Conservation (phyloP, 2,329 filamentous ascomycete genomes). For the Ophiostoma perfectum region DNA sequence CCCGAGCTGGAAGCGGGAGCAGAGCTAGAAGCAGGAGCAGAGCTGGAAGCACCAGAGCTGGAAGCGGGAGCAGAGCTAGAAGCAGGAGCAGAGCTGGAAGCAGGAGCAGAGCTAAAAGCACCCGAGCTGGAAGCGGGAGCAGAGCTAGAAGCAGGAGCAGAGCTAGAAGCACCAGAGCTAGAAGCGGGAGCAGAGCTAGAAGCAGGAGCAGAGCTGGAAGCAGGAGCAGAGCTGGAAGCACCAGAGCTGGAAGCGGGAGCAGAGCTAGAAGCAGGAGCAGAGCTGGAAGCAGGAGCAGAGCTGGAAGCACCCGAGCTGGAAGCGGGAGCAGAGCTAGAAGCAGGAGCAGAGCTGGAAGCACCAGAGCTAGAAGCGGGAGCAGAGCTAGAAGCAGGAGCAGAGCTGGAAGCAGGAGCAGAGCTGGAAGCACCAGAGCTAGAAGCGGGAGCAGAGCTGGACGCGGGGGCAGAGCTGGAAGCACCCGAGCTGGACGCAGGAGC, state of each 20-base stretch:
- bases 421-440: neutral
- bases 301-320: neutral
- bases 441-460: neutral
- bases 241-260: neutral
- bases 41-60: neutral
- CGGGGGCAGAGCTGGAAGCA: neutral
- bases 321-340: neutral
- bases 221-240: neutral
- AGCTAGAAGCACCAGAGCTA: neutral
- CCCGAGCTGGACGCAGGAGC: neutral
- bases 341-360: neutral
- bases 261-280: neutral
- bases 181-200: neutral
- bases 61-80: neutral
- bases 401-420: conserved; percentile 4
- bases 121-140: neutral
- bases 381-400: neutral
- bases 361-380: neutral
- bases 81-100: neutral
- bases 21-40: neutral
- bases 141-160: neutral
- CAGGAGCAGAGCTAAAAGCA: neutral
- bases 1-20: neutral
- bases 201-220: neutral
- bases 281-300: neutral